These are phyloP conservation scores for Nemania sp. DNA, from an alignment of 2,329 filamentous ascomycete genomes.

Conservation along the genomic window DNA sequence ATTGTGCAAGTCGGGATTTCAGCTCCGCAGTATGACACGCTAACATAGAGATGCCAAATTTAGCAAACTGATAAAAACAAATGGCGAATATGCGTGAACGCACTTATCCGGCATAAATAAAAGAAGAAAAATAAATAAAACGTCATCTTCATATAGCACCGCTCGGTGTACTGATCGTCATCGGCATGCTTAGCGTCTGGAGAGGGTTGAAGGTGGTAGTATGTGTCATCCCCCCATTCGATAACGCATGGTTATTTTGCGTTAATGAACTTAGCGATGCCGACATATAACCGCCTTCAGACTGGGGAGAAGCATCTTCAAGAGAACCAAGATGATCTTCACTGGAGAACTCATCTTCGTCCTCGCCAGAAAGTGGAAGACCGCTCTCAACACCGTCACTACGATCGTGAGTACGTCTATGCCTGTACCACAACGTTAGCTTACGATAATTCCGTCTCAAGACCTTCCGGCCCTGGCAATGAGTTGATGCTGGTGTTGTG, in stretches of 20 bases:
- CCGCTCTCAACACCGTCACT: constrained; percentile 69
- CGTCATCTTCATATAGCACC: constrained; percentile 52
- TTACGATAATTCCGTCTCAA: constrained; percentile 6
- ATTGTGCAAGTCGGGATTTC: constrained; percentile 37
- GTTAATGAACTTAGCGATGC: constrained; percentile 63
- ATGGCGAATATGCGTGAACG: constrained; percentile 43
- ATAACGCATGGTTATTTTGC: constrained; percentile 48
- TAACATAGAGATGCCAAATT: constrained; percentile 44
- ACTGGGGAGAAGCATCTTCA: constrained; percentile 81
- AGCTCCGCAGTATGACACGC: constrained; percentile 37
- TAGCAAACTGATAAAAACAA: constrained; percentile 39
- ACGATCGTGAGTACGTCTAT: constrained; percentile 81
- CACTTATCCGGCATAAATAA: constrained; percentile 41
- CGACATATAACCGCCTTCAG: constrained; percentile 72
- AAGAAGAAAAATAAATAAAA: constrained; percentile 31
- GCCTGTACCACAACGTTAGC: constrained; percentile 69
- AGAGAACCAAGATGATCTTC: constrained; percentile 86
- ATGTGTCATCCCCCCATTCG: constrained; percentile 50
- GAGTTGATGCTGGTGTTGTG: constrained; percentile 54
- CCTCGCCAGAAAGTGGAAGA: constrained; percentile 80
- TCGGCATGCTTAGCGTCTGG: constrained; percentile 73
- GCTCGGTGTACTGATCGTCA: constrained; percentile 70
- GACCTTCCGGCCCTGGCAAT: constrained; percentile 48
- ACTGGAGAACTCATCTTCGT: constrained; percentile 84
- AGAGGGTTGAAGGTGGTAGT: constrained; percentile 66